Base-by-base conservation (phyloP, 352 stramenopile species). In the Phytophthora megakarya region DNA sequence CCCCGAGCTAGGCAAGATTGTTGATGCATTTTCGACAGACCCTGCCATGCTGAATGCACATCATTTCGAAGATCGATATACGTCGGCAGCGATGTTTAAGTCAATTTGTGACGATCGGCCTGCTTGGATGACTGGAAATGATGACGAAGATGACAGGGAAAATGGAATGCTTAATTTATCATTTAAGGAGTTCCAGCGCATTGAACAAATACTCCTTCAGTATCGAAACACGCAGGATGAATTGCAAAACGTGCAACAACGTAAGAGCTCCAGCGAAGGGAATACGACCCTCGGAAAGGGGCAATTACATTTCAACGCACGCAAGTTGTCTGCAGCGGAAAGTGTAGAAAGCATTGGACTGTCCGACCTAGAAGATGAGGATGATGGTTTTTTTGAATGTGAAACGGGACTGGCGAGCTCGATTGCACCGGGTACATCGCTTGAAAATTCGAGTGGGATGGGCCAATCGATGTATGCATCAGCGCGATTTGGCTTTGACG, bases 391-490 rank as follows among this genome's bases (percentile, higher is more conserved):
- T 64, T 96, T 93, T 26, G 88, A 96, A 28, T 92, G 81, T 43
- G 81, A 93, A 30, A 76, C 83, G n/a, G 84, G 81, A 12, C 58
- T 80, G 1, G 59, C 66, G 16, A 64, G 66, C 19, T 65, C 82
- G 49, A 71, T 89, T 45, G 40, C 63, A 74, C 40, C 69, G 53
- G 35, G 73, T 47, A 25, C 35, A 47, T 38, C 70, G 45, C 65
- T 80, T 68, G 52, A 69, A 35, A 70, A 44, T 25, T 75, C 73
- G 18, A 86, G 62, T 61, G 58, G 80, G 50, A 86, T 96, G 79
- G 72, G 70, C 0, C 81, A 93, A 60, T 96, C 88, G 2, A 89
- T 96, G 75, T 96, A 96, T 57, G 79, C 84, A 25, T 95, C 86
- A 25, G 86, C 85, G 33, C 61, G 86, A 25, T 91, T 78, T 47